phyloP scores from a whole-genome alignment of 768 basidiomycete species.

The Suillus alpinus region DNA sequence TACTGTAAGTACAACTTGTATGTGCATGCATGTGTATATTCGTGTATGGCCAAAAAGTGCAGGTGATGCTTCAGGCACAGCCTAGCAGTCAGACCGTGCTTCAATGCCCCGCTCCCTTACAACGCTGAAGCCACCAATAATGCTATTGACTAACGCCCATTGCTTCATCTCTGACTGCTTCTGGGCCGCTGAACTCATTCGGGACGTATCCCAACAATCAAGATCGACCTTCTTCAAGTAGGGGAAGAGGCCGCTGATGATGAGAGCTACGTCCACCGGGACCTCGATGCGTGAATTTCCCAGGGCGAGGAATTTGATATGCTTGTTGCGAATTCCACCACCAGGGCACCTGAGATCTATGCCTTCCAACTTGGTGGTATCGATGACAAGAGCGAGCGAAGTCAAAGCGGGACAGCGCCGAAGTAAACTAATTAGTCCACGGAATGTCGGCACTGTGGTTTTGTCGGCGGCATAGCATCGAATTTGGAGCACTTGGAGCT shows the following conservation, averaged over 20 bases:
- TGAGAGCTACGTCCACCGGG: constrained; percentile 12
- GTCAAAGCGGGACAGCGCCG: constrained; percentile 13
- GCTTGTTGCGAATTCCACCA: background rate
- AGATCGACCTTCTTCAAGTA: constrained; percentile 17
- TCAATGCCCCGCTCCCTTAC: background rate
- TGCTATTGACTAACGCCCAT: background rate
- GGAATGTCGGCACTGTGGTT: constrained; percentile 18
- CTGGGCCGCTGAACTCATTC: constrained; percentile 9
- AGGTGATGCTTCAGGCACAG: background rate
- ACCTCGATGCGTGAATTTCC: constrained; percentile 17
- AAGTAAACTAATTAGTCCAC: constrained; percentile 9
- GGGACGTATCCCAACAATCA: constrained; percentile 19
- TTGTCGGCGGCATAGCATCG: constrained; percentile 10
- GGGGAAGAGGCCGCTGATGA: constrained; percentile 17
- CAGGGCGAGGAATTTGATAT: constrained; percentile 8
- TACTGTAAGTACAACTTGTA: background rate
- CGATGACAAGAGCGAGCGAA: constrained; percentile 20
- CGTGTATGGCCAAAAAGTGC: background rate
- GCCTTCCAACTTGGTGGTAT: constrained; percentile 4
- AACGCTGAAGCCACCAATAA: background rate
- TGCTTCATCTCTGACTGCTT: too few relatives aligned
- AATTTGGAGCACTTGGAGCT: constrained; percentile 18
- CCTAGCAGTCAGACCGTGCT: background rate
- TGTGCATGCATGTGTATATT: background rate
- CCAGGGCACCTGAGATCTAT: background rate